These are phyloP conservation scores for Epichloe hybrida DNA, from an alignment of 2,329 filamentous ascomycete genomes.

Conservation along the genomic window DNA sequence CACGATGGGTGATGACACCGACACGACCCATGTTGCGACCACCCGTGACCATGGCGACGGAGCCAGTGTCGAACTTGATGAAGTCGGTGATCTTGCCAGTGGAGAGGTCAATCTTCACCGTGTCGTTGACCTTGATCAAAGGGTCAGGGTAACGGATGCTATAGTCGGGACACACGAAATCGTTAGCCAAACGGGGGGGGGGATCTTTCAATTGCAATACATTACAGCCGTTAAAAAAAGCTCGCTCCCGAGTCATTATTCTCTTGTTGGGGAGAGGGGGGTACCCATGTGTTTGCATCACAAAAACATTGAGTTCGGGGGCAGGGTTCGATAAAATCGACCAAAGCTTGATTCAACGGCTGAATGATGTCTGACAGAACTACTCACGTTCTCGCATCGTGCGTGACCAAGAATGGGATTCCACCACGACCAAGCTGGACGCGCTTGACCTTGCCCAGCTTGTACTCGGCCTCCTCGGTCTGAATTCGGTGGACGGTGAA, in stretches of 20 bases:
- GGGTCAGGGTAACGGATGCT: conserved; percentile 99
- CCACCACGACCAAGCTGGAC: conserved; percentile 98
- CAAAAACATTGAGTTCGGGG: conserved; percentile 6
- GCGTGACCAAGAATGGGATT: conserved; percentile 99
- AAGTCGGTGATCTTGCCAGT: conserved; percentile 98
- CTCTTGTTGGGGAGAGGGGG: not conserved
- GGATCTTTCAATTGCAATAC: conserved; percentile 28
- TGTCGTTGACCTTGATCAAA: conserved; percentile 98
- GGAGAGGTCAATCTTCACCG: conserved; percentile 94
- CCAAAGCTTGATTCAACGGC: conserved; percentile 99
- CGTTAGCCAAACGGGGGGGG: conserved; percentile 21
- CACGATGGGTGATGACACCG: conserved; percentile 99
- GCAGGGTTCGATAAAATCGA: conserved; percentile 29
- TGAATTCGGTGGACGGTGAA: conserved; percentile 99
- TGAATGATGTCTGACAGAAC: conserved; percentile 90
- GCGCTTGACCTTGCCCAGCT: conserved; percentile 99
- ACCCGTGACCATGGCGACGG: conserved; percentile 96
- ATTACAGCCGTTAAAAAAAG: conserved; percentile 40
- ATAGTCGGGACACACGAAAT: conserved; percentile 13
- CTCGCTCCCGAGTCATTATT: not conserved
- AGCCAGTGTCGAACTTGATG: conserved; percentile 97
- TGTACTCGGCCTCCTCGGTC: conserved; percentile 97
- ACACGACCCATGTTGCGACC: conserved; percentile 99
- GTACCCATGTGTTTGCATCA: not conserved
- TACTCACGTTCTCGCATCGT: conserved; percentile 99